A percentile compares a stretch with the other conserved stretches of the same genome.
phyloP scores from a whole-genome alignment of 371 early-diverging fungal species.

The Syncephalastrum monosporum region DNA sequence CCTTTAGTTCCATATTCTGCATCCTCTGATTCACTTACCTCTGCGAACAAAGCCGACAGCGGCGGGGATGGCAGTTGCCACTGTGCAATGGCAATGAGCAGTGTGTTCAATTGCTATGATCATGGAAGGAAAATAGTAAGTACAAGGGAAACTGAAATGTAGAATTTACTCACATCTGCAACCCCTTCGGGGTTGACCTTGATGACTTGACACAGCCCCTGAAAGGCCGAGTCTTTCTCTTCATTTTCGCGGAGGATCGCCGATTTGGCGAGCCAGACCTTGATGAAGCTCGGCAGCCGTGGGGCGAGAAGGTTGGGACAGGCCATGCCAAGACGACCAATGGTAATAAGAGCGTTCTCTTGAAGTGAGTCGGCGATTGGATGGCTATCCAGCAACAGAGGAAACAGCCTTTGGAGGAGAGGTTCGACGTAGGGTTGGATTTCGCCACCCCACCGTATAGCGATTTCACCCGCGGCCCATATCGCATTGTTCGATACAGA shows the following conservation, averaged over 20 bases:
- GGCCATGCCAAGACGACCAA: constrained; percentile 86
- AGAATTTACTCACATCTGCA: constrained; percentile 29
- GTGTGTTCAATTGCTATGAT: constrained; percentile 56
- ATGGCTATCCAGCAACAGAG: constrained; percentile 58
- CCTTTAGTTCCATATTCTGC: not conserved
- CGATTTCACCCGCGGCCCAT: constrained; percentile 96
- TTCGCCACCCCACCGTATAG: constrained; percentile 64
- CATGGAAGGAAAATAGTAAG: not conserved
- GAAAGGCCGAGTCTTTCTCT: constrained; percentile 92
- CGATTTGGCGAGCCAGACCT: constrained; percentile 70
- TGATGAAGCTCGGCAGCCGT: constrained; percentile 65
- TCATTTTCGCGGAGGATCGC: constrained; percentile 73
- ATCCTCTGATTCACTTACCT: constrained; percentile 30
- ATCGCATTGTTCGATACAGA: constrained; percentile 90
- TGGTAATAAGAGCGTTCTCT: constrained; percentile 90
- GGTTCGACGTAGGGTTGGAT: constrained; percentile 68
- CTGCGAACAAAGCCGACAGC: constrained; percentile 61
- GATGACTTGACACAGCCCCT: constrained; percentile 83
- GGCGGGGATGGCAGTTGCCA: constrained; percentile 66
- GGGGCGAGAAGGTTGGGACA: constrained; percentile 71
- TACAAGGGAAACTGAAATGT: not conserved
- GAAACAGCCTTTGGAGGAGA: constrained; percentile 71
- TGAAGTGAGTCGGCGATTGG: constrained; percentile 58
- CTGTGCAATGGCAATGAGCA: constrained; percentile 67
- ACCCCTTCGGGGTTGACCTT: constrained; percentile 79